These are phyloP conservation scores for Leptographium wingfieldii DNA, from an alignment of 2,329 filamentous ascomycete species.

Conservation along the genomic window DNA sequence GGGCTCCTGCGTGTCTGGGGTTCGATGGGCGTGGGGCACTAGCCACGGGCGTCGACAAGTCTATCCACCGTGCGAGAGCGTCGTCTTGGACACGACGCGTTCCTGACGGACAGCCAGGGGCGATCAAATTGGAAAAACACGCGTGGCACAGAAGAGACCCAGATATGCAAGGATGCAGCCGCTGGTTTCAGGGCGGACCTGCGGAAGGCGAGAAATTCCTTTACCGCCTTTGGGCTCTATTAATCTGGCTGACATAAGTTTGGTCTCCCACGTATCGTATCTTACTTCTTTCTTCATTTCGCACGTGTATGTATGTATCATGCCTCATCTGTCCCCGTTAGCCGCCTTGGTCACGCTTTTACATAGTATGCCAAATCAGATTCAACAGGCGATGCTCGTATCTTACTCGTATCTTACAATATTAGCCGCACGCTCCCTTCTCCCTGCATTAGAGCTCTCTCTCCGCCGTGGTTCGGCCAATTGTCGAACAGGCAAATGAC, in stretches of 20 bases:
- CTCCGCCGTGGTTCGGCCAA: no score
- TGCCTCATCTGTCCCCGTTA: background rate
- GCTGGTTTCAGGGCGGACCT: background rate
- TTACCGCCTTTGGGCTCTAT: no score
- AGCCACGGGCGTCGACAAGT: background rate
- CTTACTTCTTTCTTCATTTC: background rate
- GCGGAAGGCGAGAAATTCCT: background rate
- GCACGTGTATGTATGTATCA: background rate
- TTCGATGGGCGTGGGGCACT: background rate
- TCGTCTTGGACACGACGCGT: background rate
- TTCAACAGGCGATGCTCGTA: no score
- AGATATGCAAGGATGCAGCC: background rate
- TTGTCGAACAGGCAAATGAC: no score
- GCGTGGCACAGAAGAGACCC: background rate
- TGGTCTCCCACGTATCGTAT: no score
- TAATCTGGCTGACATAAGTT: no score
- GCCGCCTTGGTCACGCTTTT: no score
- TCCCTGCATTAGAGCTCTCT: no score
- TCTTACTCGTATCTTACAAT: no score
- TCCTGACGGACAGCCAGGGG: background rate
- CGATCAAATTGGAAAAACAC: background rate
- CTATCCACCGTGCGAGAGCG: background rate
- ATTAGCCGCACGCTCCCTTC: no score
- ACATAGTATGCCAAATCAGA: no score
- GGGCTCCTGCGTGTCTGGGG: background rate